Percentiles rank a stretch among this genome's conserved stretches.
phyloP scores from a whole-genome alignment of 23 red algal species.

The Gracilariopsis chorda region DNA sequence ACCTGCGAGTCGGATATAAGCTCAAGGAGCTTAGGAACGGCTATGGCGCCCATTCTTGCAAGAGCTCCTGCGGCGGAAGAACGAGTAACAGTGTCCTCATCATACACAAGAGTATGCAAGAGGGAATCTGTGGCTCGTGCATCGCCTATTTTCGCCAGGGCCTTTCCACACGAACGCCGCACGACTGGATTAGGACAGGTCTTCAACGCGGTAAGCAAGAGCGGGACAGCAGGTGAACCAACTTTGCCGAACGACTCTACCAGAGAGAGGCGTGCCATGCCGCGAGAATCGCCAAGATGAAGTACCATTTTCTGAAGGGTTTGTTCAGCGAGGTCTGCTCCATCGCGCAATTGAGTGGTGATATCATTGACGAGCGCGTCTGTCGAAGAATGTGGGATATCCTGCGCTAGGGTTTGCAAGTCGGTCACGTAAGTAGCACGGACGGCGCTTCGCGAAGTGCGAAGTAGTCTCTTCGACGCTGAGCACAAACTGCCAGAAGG shows the following conservation, averaged over 20 bases:
- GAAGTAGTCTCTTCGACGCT: background rate
- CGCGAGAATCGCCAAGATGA: slow-evolving; percentile 71
- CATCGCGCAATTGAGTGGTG: background rate
- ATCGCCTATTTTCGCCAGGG: slow-evolving; percentile 76
- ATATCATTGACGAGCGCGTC: background rate
- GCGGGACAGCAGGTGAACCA: slow-evolving; percentile 31
- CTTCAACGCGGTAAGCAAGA: background rate
- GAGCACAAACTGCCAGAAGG: background rate
- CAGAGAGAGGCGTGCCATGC: slow-evolving; percentile 59
- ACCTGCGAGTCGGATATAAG: slow-evolving; percentile 30
- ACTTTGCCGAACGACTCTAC: slow-evolving; percentile 64
- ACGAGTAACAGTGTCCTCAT: slow-evolving; percentile 61
- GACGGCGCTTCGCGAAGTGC: background rate
- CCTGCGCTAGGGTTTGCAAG: background rate
- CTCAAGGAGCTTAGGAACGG: slow-evolving; percentile 49
- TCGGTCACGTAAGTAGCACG: background rate
- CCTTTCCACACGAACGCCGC: slow-evolving; percentile 63
- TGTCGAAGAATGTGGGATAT: background rate
- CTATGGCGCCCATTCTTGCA: slow-evolving; percentile 63
- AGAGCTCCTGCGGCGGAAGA: slow-evolving; percentile 70
- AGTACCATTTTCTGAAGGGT: slow-evolving; percentile 28
- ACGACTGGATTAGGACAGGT: slow-evolving; percentile 61
- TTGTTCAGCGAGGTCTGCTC: background rate
- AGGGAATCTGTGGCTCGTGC: slow-evolving; percentile 19
- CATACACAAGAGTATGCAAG: slow-evolving; percentile 42